These are phyloP conservation scores for Phaseolus lunatus DNA, from an alignment of 306 rosid species.

Conservation along the genomic window DNA sequence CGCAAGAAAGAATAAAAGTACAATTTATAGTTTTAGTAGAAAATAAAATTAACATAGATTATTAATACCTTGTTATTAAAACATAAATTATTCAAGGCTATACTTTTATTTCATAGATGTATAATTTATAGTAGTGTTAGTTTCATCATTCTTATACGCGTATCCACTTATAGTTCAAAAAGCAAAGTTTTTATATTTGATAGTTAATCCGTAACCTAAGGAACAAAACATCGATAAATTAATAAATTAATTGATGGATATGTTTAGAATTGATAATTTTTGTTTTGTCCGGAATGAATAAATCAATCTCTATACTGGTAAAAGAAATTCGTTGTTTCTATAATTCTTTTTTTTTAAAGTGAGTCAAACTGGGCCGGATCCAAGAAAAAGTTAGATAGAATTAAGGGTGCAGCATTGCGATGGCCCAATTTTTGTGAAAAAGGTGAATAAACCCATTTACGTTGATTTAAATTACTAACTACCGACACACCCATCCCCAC, in stretches of 20 bases:
- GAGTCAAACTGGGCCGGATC: background rate
- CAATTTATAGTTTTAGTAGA: too few species aligned
- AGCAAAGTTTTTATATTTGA: too few species aligned
- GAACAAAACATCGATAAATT: background rate
- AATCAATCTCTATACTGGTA: background rate
- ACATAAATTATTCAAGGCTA: too few species aligned
- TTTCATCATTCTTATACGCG: too few species aligned
- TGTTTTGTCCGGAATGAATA: background rate
- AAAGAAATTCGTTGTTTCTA: too few species aligned
- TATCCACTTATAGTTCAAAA: too few species aligned
- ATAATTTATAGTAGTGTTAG: too few species aligned
- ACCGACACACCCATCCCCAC: background rate
- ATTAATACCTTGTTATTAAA: too few species aligned
- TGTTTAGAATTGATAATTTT: background rate
- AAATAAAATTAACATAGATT: too few species aligned
- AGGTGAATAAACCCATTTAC: background rate
- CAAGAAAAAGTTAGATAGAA: background rate
- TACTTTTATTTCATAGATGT: too few species aligned
- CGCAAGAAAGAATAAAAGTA: too few species aligned
- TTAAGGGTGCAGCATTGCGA: background rate
- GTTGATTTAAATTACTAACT: background rate
- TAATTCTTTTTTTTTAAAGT: background rate
- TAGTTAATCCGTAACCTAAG: background rate
- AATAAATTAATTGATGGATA: too few species aligned
- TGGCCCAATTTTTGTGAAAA: conserved; percentile 1